Conservation (phyloP, 2,329 filamentous ascomycete species). For the Aspergillus ochraceoroseus region DNA sequence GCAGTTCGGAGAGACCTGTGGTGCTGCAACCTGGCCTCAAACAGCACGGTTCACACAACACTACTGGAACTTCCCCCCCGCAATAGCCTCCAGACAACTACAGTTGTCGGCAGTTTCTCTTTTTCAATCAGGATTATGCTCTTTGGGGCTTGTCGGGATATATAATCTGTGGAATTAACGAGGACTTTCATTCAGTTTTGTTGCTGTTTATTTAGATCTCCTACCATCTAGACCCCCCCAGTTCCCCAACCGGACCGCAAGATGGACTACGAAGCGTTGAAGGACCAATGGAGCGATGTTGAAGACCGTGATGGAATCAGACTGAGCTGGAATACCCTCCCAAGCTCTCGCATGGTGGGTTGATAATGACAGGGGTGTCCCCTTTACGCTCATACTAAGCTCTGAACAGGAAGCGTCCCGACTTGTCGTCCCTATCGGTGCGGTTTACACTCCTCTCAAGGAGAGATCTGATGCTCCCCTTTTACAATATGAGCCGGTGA, state of each 20-base stretch:
- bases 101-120: constrained; percentile 29
- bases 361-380: not conserved
- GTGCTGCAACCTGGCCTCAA: constrained; percentile 47
- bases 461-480: constrained; percentile 83
- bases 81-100: constrained; percentile 28
- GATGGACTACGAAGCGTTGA: constrained; percentile 91
- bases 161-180: constrained; percentile 21
- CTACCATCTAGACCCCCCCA: constrained; percentile 26
- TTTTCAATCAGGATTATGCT: constrained; percentile 32
- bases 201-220: constrained; percentile 16
- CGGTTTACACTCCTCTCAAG: constrained; percentile 91
- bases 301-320: constrained; percentile 95
- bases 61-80: constrained; percentile 26
- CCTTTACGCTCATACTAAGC: constrained; percentile 25
- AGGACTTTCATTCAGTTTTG: constrained; percentile 17
- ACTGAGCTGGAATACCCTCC: constrained; percentile 98
- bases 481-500: constrained; percentile 92
- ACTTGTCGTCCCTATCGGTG: constrained; percentile 91
- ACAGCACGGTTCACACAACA: constrained; percentile 36
- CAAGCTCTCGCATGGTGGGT: constrained; percentile 89
- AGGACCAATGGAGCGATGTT: constrained; percentile 93
- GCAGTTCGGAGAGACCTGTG: constrained; percentile 31
- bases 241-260: constrained; percentile 26
- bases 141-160: constrained; percentile 21
- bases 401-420: constrained; percentile 75